Evolutionary conservation across 2,329 filamentous ascomycete species (phyloP).

Genomic region (Monilinia vaccinii-corymbosi): DNA sequence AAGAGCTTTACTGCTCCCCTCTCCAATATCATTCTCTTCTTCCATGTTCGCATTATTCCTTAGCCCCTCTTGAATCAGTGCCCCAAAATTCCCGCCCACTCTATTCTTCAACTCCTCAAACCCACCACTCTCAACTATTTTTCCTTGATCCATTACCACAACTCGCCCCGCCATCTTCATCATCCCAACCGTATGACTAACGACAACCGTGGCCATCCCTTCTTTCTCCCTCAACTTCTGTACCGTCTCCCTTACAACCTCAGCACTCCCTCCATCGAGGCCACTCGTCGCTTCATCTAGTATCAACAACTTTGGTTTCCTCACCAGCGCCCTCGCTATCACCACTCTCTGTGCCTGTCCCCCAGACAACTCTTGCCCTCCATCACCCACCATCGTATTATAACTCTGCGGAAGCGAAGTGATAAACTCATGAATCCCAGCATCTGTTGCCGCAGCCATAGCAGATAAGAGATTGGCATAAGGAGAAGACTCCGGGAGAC

Average conservation of each 20-base stretch:
- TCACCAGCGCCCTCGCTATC: slow-evolving; percentile 70
- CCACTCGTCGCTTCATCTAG: slow-evolving; percentile 83
- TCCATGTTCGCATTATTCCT: not conserved
- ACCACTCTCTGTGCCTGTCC: slow-evolving; percentile 77
- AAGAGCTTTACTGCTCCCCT: not conserved
- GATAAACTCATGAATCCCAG: slow-evolving; percentile 71
- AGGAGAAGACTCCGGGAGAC: slow-evolving; percentile 47
- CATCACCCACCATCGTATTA: slow-evolving; percentile 66
- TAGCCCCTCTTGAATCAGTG: slow-evolving; percentile 14
- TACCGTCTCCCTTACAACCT: slow-evolving; percentile 55
- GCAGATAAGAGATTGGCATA: slow-evolving; percentile 39
- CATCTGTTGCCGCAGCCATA: slow-evolving; percentile 43
- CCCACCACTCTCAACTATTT: slow-evolving; percentile 56
- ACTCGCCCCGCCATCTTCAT: slow-evolving; percentile 72
- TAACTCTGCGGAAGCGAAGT: slow-evolving; percentile 61
- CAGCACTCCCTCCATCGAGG: slow-evolving; percentile 61
- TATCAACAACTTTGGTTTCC: slow-evolving; percentile 63
- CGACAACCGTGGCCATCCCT: slow-evolving; percentile 61
- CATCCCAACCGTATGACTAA: slow-evolving; percentile 79
- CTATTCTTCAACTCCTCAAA: slow-evolving; percentile 49
- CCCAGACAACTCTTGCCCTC: slow-evolving; percentile 63
- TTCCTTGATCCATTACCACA: slow-evolving; percentile 60
- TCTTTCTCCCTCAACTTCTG: slow-evolving; percentile 36
- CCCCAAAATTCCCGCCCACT: slow-evolving; percentile 19
- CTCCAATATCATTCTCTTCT: not conserved